Conservation (phyloP, 75 land plant species). For the Cupressus sempervirens region DNA sequence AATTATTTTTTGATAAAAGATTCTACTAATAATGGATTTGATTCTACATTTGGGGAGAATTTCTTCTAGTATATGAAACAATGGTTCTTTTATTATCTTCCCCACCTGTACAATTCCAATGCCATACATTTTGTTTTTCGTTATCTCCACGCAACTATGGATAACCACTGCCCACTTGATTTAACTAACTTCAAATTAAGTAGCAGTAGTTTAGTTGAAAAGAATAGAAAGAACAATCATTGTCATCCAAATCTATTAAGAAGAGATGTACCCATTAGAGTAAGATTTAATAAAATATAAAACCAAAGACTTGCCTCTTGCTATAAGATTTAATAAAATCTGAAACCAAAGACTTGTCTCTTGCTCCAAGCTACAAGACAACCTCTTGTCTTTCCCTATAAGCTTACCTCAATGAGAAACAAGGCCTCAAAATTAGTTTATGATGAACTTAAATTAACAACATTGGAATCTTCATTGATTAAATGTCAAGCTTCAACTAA, state of each 20-base stretch:
- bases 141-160: too few relatives aligned
- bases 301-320: too few relatives aligned
- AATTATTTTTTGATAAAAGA: too few relatives aligned
- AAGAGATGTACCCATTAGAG: not conserved
- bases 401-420: constrained; percentile 53
- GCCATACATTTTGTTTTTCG: too few relatives aligned
- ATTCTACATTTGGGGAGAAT: too few relatives aligned
- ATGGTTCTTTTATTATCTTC: too few relatives aligned
- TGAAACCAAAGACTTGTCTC: constrained; percentile 39
- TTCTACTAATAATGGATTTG: too few relatives aligned
- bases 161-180: not conserved
- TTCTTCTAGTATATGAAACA: too few relatives aligned
- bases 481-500: too few relatives aligned
- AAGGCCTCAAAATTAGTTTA: not conserved
- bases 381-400: constrained; percentile 55
- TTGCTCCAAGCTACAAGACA: constrained; percentile 73
- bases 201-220: not conserved
- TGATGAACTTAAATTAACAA: not conserved
- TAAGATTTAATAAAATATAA: too few relatives aligned
- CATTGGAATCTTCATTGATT: not conserved
- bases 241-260: not conserved
- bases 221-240: not conserved
- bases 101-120: too few relatives aligned
- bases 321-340: not conserved
- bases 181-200: not conserved